phyloP scores from a whole-genome alignment of 2,329 filamentous ascomycete species.

The Exophiala dermatitidis region DNA sequence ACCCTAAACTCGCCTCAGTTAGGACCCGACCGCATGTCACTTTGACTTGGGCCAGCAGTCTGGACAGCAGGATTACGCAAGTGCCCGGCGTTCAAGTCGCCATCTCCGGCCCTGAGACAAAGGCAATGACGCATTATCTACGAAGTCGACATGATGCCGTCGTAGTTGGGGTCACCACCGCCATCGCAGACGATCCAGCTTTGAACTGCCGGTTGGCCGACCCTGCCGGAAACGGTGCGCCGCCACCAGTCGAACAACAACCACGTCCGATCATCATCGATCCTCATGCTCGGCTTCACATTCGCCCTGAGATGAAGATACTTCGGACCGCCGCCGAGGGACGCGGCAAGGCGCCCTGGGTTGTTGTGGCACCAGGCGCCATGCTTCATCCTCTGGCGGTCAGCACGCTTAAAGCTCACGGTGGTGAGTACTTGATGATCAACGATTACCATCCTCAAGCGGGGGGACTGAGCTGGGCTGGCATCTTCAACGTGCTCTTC shows the following conservation, averaged over 20 bases:
- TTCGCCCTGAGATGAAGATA: constrained; percentile 55
- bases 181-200: constrained; percentile 74
- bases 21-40: constrained; percentile 55
- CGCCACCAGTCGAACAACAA: constrained; percentile 48
- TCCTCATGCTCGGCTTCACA: constrained; percentile 65
- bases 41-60: constrained; percentile 82
- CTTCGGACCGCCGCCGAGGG: constrained; percentile 57
- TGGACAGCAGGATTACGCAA: constrained; percentile 73
- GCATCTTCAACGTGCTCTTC: constrained; percentile 54
- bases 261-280: constrained; percentile 79
- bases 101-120: constrained; percentile 74
- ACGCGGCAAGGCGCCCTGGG: constrained; percentile 64
- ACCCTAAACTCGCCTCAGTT: constrained; percentile 27
- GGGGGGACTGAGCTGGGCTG: constrained; percentile 49
- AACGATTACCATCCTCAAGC: constrained; percentile 24
- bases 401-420: constrained; percentile 40
- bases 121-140: constrained; percentile 89
- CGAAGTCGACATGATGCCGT: constrained; percentile 78
- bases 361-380: constrained; percentile 51
- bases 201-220: constrained; percentile 71
- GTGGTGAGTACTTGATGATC: constrained; percentile 41
- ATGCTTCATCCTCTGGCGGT: constrained; percentile 43
- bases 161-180: constrained; percentile 75
- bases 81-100: constrained; percentile 72
- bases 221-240: constrained; percentile 50